Conservation (phyloP, 306 rosid species). For the Calophaca sinica region DNA sequence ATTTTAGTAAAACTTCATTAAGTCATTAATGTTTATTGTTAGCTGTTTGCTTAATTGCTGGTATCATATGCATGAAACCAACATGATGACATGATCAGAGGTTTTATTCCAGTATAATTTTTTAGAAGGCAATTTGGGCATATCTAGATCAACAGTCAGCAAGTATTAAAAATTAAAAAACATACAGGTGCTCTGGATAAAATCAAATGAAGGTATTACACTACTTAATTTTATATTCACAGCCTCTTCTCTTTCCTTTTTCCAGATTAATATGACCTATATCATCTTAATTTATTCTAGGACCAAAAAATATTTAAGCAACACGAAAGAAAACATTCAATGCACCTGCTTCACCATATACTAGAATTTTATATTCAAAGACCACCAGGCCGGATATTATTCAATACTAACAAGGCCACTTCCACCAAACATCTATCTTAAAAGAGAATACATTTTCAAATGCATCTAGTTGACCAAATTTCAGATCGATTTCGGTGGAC, state of each 20-base stretch:
- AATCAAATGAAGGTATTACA: constrained; percentile 13
- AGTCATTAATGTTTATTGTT: not conserved
- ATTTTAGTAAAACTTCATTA: constrained; percentile 34
- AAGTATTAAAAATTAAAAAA: constrained; percentile 1
- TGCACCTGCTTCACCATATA: constrained; percentile 6
- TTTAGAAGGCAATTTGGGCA: not conserved
- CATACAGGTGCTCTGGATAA: not conserved
- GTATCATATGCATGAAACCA: constrained; percentile 33
- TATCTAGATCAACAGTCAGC: constrained; percentile 29
- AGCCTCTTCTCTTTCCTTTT: constrained; percentile 19
- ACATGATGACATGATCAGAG: constrained; percentile 23
- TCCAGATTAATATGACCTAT: constrained; percentile 13
- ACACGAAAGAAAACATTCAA: not conserved
- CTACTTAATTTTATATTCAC: not conserved
- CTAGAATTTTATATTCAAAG: constrained; percentile 16
- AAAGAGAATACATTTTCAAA: not conserved
- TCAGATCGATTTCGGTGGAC: not conserved
- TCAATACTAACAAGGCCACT: constrained; percentile 11
- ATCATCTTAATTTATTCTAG: constrained; percentile 28
- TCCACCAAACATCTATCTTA: constrained; percentile 10
- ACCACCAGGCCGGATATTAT: constrained; percentile 2
- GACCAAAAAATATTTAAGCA: not conserved
- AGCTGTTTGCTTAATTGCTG: not conserved
- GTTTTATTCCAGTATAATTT: constrained; percentile 1
- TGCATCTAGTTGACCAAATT: not conserved